Evolutionary conservation across 2,329 filamentous ascomycete species (phyloP), one percentile per base, ranked within the genome.

Genomic region (Colletotrichum graminicola): DNA sequence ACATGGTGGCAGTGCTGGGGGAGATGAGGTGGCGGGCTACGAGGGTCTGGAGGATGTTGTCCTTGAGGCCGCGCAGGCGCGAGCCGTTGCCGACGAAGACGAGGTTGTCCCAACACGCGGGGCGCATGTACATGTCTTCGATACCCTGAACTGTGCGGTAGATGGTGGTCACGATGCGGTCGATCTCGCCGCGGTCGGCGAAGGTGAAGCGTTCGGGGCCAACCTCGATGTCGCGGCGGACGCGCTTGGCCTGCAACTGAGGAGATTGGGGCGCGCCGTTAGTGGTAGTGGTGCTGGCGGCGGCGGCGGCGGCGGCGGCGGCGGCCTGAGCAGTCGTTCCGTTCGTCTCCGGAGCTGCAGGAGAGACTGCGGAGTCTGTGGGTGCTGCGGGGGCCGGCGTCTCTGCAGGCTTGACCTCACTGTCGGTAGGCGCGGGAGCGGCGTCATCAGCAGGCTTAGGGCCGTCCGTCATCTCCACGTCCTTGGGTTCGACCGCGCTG

Each of bases 1-100:
- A 98, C 77, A 98, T 98, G 52, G 95, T 98, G 62, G 94, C 94
- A 1, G 94, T 95, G 36, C 92, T 95, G 0, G 96, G 96, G 2
- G 95, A 97, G 75, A 99, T 91, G 65, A 98, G 88, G 80, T 97
- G 96, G 74, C 95, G 94, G 60, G 91, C 88, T 47, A 89, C 89
- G 45, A 99, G 88, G 0, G 91, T 94, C 76, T 92, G 88, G 47
- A 98, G 80, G 59, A 99, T 90, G 75, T 95, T 94, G 76, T 98
- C 94, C 75, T 93, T 95, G 80, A 99, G 95, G 6, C 96, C 94
- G 84, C 85, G 85, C 59, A 90, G 85, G 57, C 87, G 87, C 47
- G 85, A 91, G 68, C 96, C 96, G 77, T 97, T 97, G 75, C 96
- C 96, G 63, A 97, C 93, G 66, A 99, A 92, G 75, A 97, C 92